Conservation (phyloP, 192 early-diverging fungal species). For the Mortierella claussenii region DNA sequence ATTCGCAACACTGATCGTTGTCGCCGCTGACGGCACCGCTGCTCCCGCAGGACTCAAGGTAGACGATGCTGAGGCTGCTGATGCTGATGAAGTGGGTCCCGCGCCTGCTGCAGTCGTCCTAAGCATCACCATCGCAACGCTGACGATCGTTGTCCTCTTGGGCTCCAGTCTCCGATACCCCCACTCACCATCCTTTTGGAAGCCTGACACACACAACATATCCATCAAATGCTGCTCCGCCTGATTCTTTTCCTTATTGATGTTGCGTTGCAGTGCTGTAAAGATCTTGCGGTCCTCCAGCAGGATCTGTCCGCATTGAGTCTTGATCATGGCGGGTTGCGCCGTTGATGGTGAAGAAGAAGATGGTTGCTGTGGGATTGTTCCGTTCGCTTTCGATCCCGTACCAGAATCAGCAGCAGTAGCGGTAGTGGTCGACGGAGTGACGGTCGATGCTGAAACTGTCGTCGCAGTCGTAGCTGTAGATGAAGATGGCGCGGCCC, state of each 20-base stretch:
- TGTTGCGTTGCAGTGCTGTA: slow-evolving; percentile 77
- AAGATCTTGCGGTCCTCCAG: slow-evolving; percentile 76
- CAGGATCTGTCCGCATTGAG: slow-evolving; percentile 69
- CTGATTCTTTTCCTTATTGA: slow-evolving; percentile 70
- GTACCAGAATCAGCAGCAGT: too few species aligned
- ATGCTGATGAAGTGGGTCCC: slow-evolving; percentile 5
- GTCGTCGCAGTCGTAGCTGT: not conserved
- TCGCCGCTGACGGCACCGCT: not conserved
- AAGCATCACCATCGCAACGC: slow-evolving; percentile 74
- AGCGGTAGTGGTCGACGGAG: not conserved
- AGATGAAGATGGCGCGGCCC: slow-evolving; percentile 4
- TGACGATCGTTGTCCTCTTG: slow-evolving; percentile 69
- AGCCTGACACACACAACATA: slow-evolving; percentile 85
- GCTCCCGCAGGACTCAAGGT: too few species aligned
- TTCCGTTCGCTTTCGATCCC: not conserved
- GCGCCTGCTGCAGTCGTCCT: slow-evolving; percentile 62
- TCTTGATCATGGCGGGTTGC: slow-evolving; percentile 56
- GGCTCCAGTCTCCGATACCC: slow-evolving; percentile 77
- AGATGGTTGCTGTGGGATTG: not conserved
- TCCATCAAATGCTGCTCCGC: slow-evolving; percentile 85
- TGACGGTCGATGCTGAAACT: not conserved
- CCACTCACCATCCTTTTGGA: slow-evolving; percentile 76
- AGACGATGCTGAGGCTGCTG: not conserved
- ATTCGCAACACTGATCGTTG: not conserved
- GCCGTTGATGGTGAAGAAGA: slow-evolving; percentile 22